These are phyloP conservation scores for Ensete ventricosum DNA, from an alignment of 176 grass and related monocot species.

Conservation along the genomic window DNA sequence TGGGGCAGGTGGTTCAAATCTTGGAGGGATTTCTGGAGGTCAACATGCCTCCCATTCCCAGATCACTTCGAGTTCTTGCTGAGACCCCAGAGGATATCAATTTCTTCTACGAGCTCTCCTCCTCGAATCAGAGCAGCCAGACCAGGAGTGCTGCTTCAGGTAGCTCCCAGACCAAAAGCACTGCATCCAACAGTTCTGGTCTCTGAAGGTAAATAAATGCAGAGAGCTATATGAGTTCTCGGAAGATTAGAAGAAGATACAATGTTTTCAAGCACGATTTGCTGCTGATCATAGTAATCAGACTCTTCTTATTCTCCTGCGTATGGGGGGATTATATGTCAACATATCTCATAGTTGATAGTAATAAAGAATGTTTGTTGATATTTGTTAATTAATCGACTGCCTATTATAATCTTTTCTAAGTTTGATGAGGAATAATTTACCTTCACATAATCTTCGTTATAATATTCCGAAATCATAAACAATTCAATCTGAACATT, in stretches of 20 bases:
- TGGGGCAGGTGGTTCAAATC: constrained; percentile 66
- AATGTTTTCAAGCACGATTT: constrained; percentile 11
- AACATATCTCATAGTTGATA: too few species aligned
- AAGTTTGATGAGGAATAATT: too few species aligned
- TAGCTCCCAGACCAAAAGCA: not conserved
- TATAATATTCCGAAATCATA: too few species aligned
- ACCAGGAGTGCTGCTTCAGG: not conserved
- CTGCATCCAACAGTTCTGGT: not conserved
- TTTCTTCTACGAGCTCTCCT: constrained; percentile 58
- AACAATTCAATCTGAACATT: too few species aligned
- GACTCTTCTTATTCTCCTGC: too few species aligned
- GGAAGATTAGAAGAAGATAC: constrained; percentile 14
- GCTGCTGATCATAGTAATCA: too few species aligned
- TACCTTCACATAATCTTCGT: too few species aligned
- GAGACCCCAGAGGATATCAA: constrained; percentile 58
- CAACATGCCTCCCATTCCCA: constrained; percentile 60
- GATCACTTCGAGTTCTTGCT: constrained; percentile 44
- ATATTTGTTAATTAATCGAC: too few species aligned
- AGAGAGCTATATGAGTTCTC: not conserved
- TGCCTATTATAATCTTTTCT: too few species aligned
- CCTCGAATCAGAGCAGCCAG: constrained; percentile 26
- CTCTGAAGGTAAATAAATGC: not conserved
- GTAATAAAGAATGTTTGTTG: too few species aligned
- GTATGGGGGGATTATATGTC: too few species aligned
- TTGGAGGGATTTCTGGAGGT: constrained; percentile 65